Evolutionary conservation across 2,329 filamentous ascomycete species (phyloP).

Genomic region (Talaromyces pinophilus): DNA sequence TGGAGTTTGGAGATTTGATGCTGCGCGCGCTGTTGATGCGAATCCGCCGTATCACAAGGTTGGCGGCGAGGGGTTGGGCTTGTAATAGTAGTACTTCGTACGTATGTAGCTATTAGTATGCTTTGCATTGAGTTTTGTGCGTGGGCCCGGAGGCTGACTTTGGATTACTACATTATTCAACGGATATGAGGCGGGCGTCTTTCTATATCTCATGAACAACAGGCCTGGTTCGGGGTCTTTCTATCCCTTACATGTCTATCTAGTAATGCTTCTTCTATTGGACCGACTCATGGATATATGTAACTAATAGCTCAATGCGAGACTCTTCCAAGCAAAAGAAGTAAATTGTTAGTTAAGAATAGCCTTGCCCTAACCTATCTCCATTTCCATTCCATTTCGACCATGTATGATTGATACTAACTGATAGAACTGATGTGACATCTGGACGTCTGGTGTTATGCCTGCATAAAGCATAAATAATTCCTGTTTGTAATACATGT

Average conservation of each 20-base stretch:
- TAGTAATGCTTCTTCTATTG: background rate
- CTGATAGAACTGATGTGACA: background rate
- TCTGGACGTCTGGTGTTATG: background rate
- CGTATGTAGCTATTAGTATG: background rate
- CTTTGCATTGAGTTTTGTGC: background rate
- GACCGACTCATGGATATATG: background rate
- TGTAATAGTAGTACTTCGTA: conserved; percentile 23
- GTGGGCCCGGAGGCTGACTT: background rate
- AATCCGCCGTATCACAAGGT: conserved; percentile 46
- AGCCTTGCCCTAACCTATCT: background rate
- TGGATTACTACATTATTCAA: background rate
- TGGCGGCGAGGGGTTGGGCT: conserved; percentile 44
- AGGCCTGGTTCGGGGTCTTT: background rate
- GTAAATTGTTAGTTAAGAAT: background rate
- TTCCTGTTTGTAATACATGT: conserved; percentile 3
- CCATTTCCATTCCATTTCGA: background rate
- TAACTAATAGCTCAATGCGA: conserved; percentile 4
- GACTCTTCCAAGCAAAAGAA: background rate
- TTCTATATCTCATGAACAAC: background rate
- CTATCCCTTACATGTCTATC: background rate
- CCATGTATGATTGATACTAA: conserved; percentile 1
- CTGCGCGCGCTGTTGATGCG: conserved; percentile 51
- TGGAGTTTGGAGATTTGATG: conserved; percentile 70
- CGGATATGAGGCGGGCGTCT: background rate
- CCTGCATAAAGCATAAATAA: background rate